A percentile compares a stretch with the other conserved stretches of the same genome.
phyloP scores from a whole-genome alignment of 2,329 filamentous ascomycete species.

The Alternaria arbusti region DNA sequence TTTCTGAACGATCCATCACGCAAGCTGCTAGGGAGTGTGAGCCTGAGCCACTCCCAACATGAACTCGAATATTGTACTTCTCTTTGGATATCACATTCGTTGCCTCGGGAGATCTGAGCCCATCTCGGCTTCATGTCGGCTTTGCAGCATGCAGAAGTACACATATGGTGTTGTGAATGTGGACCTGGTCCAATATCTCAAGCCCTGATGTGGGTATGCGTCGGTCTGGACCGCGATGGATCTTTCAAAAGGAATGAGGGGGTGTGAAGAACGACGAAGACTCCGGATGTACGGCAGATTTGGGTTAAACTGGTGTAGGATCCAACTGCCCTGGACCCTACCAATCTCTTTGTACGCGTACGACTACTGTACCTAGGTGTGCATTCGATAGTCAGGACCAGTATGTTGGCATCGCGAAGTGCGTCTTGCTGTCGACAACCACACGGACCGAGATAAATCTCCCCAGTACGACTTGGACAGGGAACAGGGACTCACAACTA shows the following conservation, averaged over 20 bases:
- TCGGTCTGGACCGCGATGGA: not conserved
- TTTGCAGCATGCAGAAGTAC: not conserved
- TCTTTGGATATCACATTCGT: not conserved
- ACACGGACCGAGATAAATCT: not conserved
- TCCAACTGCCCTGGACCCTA: not conserved
- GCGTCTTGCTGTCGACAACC: not conserved
- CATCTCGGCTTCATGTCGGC: constrained; percentile 1
- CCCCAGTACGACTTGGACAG: not conserved
- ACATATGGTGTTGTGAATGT: not conserved
- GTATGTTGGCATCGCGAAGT: not conserved
- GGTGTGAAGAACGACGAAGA: not conserved
- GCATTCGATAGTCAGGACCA: not conserved
- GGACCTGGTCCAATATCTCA: not conserved
- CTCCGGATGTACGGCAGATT: not conserved
- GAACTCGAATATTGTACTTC: not conserved
- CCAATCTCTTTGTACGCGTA: not conserved
- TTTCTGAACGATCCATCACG: not conserved
- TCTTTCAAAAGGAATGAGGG: not conserved
- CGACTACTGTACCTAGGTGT: not conserved
- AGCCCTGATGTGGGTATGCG: not conserved
- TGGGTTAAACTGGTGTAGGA: not conserved
- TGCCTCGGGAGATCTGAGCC: not conserved
- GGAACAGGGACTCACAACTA: not conserved
- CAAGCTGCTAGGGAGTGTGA: not conserved
- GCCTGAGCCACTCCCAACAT: not conserved